Conservation (phyloP, 805 yeast species). For the Dipodascopsis uninucleata region DNA sequence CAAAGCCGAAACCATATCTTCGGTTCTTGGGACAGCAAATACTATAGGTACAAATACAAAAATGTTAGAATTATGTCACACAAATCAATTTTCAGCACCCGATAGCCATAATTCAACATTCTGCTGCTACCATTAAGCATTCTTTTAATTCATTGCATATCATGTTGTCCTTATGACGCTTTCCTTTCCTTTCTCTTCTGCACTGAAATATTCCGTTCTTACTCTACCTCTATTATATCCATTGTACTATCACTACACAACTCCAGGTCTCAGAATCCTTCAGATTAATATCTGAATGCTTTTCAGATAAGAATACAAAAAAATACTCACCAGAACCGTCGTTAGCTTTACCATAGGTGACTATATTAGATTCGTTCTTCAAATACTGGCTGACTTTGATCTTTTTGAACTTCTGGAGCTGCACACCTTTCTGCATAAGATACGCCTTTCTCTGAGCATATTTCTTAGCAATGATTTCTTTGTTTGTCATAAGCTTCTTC, state of each 20-base stretch:
- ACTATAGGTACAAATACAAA: conserved; percentile 26
- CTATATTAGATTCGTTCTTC: conserved; percentile 16
- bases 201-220: too few species aligned
- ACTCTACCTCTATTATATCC: too few species aligned
- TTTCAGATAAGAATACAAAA: neutral
- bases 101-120: conserved; percentile 2
- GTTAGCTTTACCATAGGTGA: conserved; percentile 33
- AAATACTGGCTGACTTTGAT: conserved; percentile 20
- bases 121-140: too few species aligned
- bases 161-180: too few species aligned
- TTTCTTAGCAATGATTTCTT: conserved; percentile 24
- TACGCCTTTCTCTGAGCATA: conserved; percentile 24
- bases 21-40: conserved; percentile 55
- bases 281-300: too few species aligned
- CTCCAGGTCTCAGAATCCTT: too few species aligned
- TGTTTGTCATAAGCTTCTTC: conserved; percentile 19
- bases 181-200: too few species aligned
- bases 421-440: conserved; percentile 20
- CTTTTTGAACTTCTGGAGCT: conserved; percentile 23
- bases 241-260: too few species aligned
- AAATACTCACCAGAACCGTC: conserved; percentile 32
- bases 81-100: too few species aligned
- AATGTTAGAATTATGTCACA: too few species aligned
- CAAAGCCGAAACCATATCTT: conserved; percentile 77
- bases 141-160: too few species aligned